Evolutionary conservation across 2,329 filamentous ascomycete genomes (phyloP).

Genomic region (Verruconis gallopava): DNA sequence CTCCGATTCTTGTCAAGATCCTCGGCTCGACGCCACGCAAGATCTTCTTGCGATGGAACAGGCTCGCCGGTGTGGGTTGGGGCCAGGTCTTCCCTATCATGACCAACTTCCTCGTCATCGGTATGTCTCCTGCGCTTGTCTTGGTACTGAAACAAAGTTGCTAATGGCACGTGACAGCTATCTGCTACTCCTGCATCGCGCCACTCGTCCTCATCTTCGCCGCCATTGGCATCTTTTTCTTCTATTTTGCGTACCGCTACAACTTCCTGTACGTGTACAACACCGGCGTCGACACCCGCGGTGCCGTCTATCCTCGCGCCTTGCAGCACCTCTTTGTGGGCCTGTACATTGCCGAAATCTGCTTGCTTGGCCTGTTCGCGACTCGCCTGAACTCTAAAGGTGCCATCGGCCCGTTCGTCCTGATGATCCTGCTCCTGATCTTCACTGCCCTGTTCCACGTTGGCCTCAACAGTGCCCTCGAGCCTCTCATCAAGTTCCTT

Average conservation of each 20-base stretch:
- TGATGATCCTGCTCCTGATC: slow-evolving; percentile 29
- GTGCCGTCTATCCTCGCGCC: slow-evolving; percentile 32
- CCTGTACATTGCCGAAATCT: slow-evolving; percentile 35
- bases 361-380: slow-evolving; percentile 34
- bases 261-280: slow-evolving; percentile 37
- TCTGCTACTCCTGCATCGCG: slow-evolving; percentile 36
- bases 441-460: slow-evolving; percentile 30
- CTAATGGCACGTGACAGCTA: slow-evolving; percentile 16
- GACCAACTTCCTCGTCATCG: slow-evolving; percentile 30
- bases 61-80: slow-evolving; percentile 31
- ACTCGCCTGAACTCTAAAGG: slow-evolving; percentile 20
- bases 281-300: slow-evolving; percentile 34
- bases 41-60: slow-evolving; percentile 31
- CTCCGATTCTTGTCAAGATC: slow-evolving; percentile 19
- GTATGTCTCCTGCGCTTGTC: slow-evolving; percentile 13
- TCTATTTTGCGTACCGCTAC: slow-evolving; percentile 37
- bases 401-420: slow-evolving; percentile 27
- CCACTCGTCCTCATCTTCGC: slow-evolving; percentile 35
- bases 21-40: slow-evolving; percentile 23
- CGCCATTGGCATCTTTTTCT: slow-evolving; percentile 29
- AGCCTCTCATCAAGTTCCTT: slow-evolving; percentile 15
- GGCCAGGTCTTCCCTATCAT: slow-evolving; percentile 35
- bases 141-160: not conserved
- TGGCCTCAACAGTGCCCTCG: slow-evolving; percentile 21
- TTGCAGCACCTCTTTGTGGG: slow-evolving; percentile 34